These are phyloP conservation scores for Amauroascus niger DNA, from an alignment of 2,329 filamentous ascomycete genomes.

Conservation along the genomic window DNA sequence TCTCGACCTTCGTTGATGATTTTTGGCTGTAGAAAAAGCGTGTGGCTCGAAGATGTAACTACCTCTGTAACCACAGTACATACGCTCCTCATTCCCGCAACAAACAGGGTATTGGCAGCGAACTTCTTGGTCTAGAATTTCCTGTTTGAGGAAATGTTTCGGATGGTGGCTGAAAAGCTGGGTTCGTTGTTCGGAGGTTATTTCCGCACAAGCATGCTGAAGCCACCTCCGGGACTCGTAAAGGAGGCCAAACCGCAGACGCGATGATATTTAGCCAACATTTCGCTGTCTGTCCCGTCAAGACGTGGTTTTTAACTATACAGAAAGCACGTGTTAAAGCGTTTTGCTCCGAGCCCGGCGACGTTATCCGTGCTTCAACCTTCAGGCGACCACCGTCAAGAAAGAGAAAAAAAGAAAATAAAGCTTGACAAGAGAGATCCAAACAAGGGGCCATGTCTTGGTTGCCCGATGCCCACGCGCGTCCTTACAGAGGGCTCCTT, in stretches of 20 bases:
- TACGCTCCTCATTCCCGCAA: background rate
- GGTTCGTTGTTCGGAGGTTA: background rate
- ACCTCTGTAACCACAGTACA: too few relatives aligned
- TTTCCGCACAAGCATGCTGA: background rate
- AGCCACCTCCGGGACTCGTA: too few relatives aligned
- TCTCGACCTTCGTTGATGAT: too few relatives aligned
- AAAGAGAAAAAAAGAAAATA: background rate
- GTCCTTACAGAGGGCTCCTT: background rate
- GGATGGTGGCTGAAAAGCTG: background rate
- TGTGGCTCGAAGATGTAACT: too few relatives aligned
- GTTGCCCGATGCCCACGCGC: background rate
- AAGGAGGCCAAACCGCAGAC: too few relatives aligned
- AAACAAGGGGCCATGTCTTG: background rate
- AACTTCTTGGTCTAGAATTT: background rate
- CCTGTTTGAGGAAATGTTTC: background rate
- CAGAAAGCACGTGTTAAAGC: background rate
- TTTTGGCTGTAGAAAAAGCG: too few relatives aligned
- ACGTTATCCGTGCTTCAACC: background rate
- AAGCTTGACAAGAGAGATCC: background rate
- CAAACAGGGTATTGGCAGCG: background rate
- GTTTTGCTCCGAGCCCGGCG: background rate
- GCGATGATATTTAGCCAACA: too few relatives aligned
- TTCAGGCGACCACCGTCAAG: background rate
- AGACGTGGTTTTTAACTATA: too few relatives aligned
- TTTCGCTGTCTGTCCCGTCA: too few relatives aligned